Evolutionary conservation across 2,329 filamentous ascomycete species (phyloP).

Genomic region (Stemphylium beticola): DNA sequence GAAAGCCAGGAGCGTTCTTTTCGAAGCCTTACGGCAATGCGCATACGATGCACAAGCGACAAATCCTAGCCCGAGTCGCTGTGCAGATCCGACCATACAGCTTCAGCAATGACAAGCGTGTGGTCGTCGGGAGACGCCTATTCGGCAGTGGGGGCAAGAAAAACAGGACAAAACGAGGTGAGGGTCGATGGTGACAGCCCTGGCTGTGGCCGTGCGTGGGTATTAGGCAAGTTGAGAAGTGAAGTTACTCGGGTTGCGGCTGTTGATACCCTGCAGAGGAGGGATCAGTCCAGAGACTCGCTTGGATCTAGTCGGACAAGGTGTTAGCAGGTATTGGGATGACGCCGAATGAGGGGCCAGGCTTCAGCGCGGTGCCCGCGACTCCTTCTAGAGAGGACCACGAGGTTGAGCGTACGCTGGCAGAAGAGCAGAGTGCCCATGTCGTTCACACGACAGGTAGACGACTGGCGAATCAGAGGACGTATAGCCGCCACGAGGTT

Average conservation of each 20-base stretch:
- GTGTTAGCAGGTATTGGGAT: slow-evolving; percentile 31
- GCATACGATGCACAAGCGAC: slow-evolving; percentile 40
- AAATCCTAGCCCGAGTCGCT: slow-evolving; percentile 28
- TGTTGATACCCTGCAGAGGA: slow-evolving; percentile 27
- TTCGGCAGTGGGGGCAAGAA: slow-evolving; percentile 35
- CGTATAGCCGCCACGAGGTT: slow-evolving; percentile 27
- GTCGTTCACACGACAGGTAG: slow-evolving; percentile 31
- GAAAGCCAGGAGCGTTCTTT: slow-evolving; percentile 25
- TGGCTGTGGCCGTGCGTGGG: slow-evolving; percentile 37
- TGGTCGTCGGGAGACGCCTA: slow-evolving; percentile 38
- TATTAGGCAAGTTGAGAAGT: slow-evolving; percentile 37
- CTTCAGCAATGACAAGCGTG: slow-evolving; percentile 30
- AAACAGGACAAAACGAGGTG: slow-evolving; percentile 29
- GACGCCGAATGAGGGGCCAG: slow-evolving; percentile 37
- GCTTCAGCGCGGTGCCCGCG: slow-evolving; percentile 27
- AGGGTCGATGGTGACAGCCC: slow-evolving; percentile 26
- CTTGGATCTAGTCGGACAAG: slow-evolving; percentile 30
- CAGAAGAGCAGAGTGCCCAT: slow-evolving; percentile 34
- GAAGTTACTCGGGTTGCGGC: slow-evolving; percentile 34
- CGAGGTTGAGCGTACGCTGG: slow-evolving; percentile 44
- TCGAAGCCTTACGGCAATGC: slow-evolving; percentile 30
- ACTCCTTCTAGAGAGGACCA: slow-evolving; percentile 40
- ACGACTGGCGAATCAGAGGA: slow-evolving; percentile 32
- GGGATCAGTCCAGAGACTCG: slow-evolving; percentile 32
- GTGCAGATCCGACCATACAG: slow-evolving; percentile 44